phyloP scores from a whole-genome alignment of 116 monocot species.

The Phalaenopsis hybrid region DNA sequence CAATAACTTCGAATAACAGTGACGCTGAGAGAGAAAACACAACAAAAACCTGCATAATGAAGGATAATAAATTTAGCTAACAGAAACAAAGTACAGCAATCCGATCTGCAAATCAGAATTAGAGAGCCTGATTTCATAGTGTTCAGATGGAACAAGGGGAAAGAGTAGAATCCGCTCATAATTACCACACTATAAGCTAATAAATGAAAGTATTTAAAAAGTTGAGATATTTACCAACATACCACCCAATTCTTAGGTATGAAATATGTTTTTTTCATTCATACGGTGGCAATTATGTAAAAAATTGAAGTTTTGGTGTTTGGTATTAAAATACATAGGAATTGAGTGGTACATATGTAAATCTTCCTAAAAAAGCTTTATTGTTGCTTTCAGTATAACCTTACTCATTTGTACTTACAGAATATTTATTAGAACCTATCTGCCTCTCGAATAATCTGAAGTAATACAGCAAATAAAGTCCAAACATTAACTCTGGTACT shows the following conservation, averaged over 20 bases:
- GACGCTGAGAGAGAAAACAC: slow-evolving; percentile 31
- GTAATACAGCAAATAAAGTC: slow-evolving; percentile 76
- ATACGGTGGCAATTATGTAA: too few relatives aligned
- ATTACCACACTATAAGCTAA: background rate
- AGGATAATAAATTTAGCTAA: slow-evolving; percentile 5
- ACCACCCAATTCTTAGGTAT: too few relatives aligned
- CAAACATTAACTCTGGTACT: slow-evolving; percentile 82
- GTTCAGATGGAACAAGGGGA: background rate
- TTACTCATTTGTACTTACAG: slow-evolving; percentile 28
- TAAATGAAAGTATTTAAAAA: too few relatives aligned
- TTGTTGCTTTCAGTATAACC: background rate
- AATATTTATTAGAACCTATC: slow-evolving; percentile 91
- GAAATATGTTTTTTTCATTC: too few relatives aligned
- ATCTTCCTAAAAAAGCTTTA: too few relatives aligned
- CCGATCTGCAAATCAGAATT: background rate
- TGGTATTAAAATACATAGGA: too few relatives aligned
- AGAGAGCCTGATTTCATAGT: background rate
- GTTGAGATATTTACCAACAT: too few relatives aligned
- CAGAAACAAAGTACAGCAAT: background rate
- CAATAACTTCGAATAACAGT: slow-evolving; percentile 32
- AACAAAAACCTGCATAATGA: slow-evolving; percentile 48
- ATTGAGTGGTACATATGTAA: too few relatives aligned
- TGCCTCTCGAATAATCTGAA: slow-evolving; percentile 95
- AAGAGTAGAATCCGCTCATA: background rate
- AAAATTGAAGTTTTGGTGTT: too few relatives aligned